phyloP scores from a whole-genome alignment of 164 flowering plant species.

The Tetracentron sinense region DNA sequence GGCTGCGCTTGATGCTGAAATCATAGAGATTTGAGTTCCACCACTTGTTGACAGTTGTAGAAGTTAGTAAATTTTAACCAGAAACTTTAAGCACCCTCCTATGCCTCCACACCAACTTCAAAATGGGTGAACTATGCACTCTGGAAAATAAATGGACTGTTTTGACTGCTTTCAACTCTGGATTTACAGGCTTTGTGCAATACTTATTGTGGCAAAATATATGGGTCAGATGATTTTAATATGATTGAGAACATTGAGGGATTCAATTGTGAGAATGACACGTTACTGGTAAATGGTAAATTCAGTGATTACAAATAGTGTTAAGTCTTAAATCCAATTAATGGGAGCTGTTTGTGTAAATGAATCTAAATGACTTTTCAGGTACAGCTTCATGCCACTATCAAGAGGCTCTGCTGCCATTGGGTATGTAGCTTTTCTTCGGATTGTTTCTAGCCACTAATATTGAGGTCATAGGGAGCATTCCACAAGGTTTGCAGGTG shows the following conservation, averaged over 20 bases:
- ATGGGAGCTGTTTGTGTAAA: not conserved
- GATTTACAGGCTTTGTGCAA: slow-evolving; percentile 74
- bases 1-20: too few species aligned
- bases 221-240: slow-evolving; percentile 65
- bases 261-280: slow-evolving; percentile 80
- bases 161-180: too few species aligned
- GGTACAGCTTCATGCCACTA: slow-evolving; percentile 98
- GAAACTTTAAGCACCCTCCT: too few species aligned
- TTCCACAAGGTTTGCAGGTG: slow-evolving; percentile 79
- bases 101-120: too few species aligned
- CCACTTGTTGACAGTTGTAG: too few species aligned
- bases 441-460: slow-evolving; percentile 92
- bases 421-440: slow-evolving; percentile 78
- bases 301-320: not conserved
- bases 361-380: slow-evolving; percentile 23
- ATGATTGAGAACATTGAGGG: slow-evolving; percentile 65
- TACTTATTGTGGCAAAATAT: slow-evolving; percentile 82
- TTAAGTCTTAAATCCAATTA: too few species aligned
- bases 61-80: too few species aligned
- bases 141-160: too few species aligned
- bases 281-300: slow-evolving; percentile 70
- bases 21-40: too few species aligned
- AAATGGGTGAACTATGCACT: too few species aligned
- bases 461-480: slow-evolving; percentile 78
- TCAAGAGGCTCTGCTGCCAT: slow-evolving; percentile 87